Evolutionary conservation across 805 yeast genomes (phyloP).

Genomic region (Wickerhamomyces ciferrii): DNA sequence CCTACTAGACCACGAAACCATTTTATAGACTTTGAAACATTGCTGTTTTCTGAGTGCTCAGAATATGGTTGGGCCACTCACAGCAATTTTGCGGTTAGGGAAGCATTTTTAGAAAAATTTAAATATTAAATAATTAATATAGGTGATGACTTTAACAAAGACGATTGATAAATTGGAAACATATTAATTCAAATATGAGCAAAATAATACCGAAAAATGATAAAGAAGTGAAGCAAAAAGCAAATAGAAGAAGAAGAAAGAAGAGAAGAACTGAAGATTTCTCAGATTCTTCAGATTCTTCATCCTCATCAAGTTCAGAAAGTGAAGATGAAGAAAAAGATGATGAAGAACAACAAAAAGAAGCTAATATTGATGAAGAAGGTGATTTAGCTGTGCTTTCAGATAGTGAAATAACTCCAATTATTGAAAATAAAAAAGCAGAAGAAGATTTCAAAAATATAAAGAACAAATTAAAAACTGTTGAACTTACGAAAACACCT

Average conservation of each 20-base stretch:
- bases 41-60: background rate
- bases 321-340: constrained; percentile 12
- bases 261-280: constrained; percentile 82
- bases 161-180: background rate
- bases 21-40: constrained; percentile 4
- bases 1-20: constrained; percentile 99
- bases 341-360: constrained; percentile 2
- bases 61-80: background rate
- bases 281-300: constrained; percentile 47
- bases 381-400: constrained; percentile 23
- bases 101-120: background rate
- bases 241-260: constrained; percentile 52
- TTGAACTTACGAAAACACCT: constrained; percentile 28
- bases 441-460: constrained; percentile 8
- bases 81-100: background rate
- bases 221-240: constrained; percentile 6
- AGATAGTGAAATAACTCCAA: constrained; percentile 23
- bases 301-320: constrained; percentile 32
- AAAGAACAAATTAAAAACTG: constrained; percentile 13
- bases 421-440: constrained; percentile 4
- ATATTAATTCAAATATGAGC: constrained; percentile 10
- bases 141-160: background rate
- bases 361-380: constrained; percentile 9
- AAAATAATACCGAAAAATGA: constrained; percentile 17
- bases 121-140: background rate